Evolutionary conservation across 495 filamentous ascomycete genomes (phyloP), one percentile per base, ranked within the genome.

Genomic region (Podospora tetraspora): DNA sequence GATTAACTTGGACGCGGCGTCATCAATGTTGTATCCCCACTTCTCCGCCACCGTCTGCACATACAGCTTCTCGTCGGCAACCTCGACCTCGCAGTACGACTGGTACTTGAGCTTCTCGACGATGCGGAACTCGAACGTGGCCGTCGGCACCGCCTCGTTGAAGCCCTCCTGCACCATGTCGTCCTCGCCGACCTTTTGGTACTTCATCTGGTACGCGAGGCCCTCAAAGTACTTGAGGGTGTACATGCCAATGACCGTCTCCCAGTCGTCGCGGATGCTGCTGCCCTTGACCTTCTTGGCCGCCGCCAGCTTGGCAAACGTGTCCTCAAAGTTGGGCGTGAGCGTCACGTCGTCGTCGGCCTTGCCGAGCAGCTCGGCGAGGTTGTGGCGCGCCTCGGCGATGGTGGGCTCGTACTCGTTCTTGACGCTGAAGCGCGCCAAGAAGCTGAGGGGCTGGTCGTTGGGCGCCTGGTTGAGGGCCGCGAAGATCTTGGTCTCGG

Each of bases 131-230:
- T 69, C 77, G 10, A 82, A 71, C 68, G 80, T 76, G 24, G 71
- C 74, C 61, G 75, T 79, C 12, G 75, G 70, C 24, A 83, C 79
- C 19, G 72, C 78, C 66, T 83, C 83, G 23, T 78, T 71, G 64
- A 84, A 75, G 8, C 80, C 82, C 72, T 84, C 82, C 30, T 74
- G 75, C n/a, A 83, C 65, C 69, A 83, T 59, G 2, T 84, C 82
- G 69, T 85, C 83, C 34, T 79, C 77, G 59, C 75, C 78, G 59
- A 85, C 81, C 66, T 83, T 81, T 21, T 77, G 71, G 64, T 74
- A 69, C 69, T 74, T 72, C 66, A 83, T 73, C 67, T 81, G 78
- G 37, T 71, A 71, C 29, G 65, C 71, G 21, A 81, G 69, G 12
- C 72, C 77, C 63, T 82, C 78, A 69, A 78, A 83, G 71, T 84